Conservation (phyloP, 345 rosid species). For the Pistacia integerrima region DNA sequence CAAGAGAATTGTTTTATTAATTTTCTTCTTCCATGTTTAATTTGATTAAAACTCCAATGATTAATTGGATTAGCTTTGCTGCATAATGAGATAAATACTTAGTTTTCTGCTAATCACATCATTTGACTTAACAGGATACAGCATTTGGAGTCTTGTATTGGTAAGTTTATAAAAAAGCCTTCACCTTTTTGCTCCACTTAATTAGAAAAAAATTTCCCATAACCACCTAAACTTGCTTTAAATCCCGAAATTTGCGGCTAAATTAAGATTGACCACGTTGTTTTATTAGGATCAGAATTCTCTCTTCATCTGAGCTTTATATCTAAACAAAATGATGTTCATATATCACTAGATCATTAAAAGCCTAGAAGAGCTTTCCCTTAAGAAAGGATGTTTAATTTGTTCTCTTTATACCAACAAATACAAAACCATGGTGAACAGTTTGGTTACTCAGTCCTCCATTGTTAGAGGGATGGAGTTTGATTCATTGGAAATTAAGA, state of each 20-base stretch:
- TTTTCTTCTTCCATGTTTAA: neutral
- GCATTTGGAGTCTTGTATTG: slow-evolving; percentile 25
- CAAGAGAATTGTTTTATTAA: neutral
- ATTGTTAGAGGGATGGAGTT: too few relatives aligned
- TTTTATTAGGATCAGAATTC: neutral
- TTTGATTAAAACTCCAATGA: neutral
- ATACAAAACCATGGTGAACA: neutral
- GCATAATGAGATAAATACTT: slow-evolving; percentile 12
- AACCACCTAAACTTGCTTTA: slow-evolving; percentile 21
- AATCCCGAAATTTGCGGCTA: slow-evolving; percentile 29
- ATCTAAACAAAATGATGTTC: too few relatives aligned
- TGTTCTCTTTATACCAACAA: neutral
- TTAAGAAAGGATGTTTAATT: too few relatives aligned
- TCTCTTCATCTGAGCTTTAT: too few relatives aligned
- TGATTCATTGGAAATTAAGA: too few relatives aligned
- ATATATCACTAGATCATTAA: too few relatives aligned
- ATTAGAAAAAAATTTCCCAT: neutral
- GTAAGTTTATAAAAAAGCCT: neutral
- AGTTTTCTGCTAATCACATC: slow-evolving; percentile 37
- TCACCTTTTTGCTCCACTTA: slow-evolving; percentile 13
- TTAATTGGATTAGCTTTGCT: slow-evolving; percentile 3
- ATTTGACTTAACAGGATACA: slow-evolving; percentile 27
- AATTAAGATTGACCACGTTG: slow-evolving; percentile 8
- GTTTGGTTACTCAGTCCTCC: too few relatives aligned
- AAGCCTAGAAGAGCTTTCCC: too few relatives aligned